These are phyloP conservation scores for Annulohypoxylon moriforme DNA, from an alignment of 495 filamentous ascomycete species.

Conservation along the genomic window DNA sequence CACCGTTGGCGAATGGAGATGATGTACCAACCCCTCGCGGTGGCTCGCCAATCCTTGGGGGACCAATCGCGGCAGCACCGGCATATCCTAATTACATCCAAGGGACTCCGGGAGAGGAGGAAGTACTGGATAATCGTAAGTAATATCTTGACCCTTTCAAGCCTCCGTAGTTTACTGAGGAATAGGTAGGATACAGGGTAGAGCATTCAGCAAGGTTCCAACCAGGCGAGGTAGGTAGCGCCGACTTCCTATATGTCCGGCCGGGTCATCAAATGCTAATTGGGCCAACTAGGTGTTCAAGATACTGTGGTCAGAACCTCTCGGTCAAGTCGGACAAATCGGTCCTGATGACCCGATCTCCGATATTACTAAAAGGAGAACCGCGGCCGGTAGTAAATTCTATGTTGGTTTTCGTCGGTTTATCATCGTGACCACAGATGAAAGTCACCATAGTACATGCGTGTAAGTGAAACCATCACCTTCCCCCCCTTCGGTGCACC, in stretches of 20 bases:
- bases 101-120: conserved; percentile 44
- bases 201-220: conserved; percentile 55
- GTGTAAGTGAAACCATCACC: conserved; percentile 53
- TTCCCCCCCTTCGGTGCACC: background rate
- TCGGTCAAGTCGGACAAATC: conserved; percentile 48
- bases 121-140: conserved; percentile 44
- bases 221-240: conserved; percentile 53
- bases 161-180: conserved; percentile 18
- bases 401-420: conserved; percentile 59
- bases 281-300: conserved; percentile 58
- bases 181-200: conserved; percentile 53
- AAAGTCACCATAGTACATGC: conserved; percentile 60
- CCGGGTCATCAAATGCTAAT: background rate
- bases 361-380: conserved; percentile 44
- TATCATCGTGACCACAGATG: conserved; percentile 60
- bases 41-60: conserved; percentile 25
- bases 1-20: conserved; percentile 23
- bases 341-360: conserved; percentile 48
- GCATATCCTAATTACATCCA: conserved; percentile 41
- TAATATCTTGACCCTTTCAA: background rate
- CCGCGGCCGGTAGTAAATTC: conserved; percentile 48
- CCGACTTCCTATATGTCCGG: background rate
- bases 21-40: conserved; percentile 40
- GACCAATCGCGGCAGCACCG: conserved; percentile 6
- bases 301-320: conserved; percentile 59